Base-by-base conservation (phyloP, 1,284 basidiomycete genomes). In the Naganishia albida region DNA sequence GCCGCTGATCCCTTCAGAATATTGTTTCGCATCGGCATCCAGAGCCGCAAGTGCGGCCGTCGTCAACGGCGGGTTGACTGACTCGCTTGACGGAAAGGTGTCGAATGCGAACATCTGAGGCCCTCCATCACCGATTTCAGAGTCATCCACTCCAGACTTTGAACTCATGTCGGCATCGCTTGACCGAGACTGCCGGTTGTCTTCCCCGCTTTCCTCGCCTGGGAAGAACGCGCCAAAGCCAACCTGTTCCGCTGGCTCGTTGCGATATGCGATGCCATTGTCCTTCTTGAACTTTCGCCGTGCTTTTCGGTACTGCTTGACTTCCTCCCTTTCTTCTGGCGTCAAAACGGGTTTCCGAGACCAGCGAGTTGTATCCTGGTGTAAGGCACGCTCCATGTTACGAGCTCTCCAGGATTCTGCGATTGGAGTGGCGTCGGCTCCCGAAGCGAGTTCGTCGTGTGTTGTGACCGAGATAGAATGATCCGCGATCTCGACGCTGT, bases 401-500 rank as follows among this genome's bases (percentile, higher is more conserved):
- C 64, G 64, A 8, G 39, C 55, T 13, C 56, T 48, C 64, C 64
- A 65, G 1, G 64, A 65, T 18, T 65, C 64, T 46, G 64, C 40
- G 38, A 65, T 42, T 8, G 56, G 20, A 16, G 39, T 15, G 25
- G 34, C 18, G 20, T 40, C 34, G 13, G 23, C 3, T n/a, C 28
- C 10, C 20, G 20, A 40, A 16, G 34, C 7, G 6, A 39, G 4
- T 3, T 2, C 20, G 6, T 3, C 34, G 15, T 46, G 46, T 1
- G 34, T n/a, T 6, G 4, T 6, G 7, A 20, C 34, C 15, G 57
- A 30, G 18, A 39, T 10, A 12, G 46, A 2, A n/a, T 39, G 15
- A 1, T 13, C 39, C 20, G 15, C 20, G 28, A 38, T 23, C 18
- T 20, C 16, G 46, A 48, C n/a, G 18, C 16, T 13, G 34, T 13